Evolutionary conservation across 345 rosid genomes (phyloP).

Genomic region (Populus euphratica): DNA sequence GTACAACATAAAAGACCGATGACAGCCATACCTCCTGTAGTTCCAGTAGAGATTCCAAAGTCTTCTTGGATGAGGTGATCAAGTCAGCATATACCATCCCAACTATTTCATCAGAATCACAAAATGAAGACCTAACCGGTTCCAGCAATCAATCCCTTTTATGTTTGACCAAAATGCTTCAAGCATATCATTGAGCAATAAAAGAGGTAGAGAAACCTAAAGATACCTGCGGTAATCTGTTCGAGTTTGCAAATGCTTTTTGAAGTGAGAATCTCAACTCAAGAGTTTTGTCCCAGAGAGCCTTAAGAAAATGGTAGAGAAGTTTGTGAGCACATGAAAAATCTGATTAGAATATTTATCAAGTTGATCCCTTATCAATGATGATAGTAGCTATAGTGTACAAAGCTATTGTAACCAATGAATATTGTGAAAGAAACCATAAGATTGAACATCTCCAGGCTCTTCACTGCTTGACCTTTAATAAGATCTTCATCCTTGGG

Average conservation of each 20-base stretch:
- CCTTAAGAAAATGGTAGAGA: conserved; percentile 36
- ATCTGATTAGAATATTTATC: not conserved
- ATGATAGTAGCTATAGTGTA: not conserved
- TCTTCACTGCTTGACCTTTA: conserved; percentile 90
- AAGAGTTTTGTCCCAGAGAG: conserved; percentile 77
- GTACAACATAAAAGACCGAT: not conserved
- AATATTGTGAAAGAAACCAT: not conserved
- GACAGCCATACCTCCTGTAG: conserved; percentile 62
- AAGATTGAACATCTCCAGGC: conserved; percentile 54
- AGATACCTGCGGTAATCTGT: conserved; percentile 73
- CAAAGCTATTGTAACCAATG: not conserved
- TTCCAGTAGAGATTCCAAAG: conserved; percentile 67
- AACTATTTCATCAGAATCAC: conserved; percentile 50
- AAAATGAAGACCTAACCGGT: conserved; percentile 55
- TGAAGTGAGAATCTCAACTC: conserved; percentile 86
- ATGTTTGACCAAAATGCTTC: conserved; percentile 3
- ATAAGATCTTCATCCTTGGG: conserved; percentile 79
- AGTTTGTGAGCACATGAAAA: not conserved
- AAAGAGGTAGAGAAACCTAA: not conserved
- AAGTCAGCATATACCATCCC: conserved; percentile 56
- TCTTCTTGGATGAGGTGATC: conserved; percentile 57
- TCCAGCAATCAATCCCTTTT: conserved; percentile 46
- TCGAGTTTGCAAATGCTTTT: conserved; percentile 69
- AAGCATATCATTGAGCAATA: not conserved
- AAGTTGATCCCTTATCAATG: not conserved